Evolutionary conservation across 495 filamentous ascomycete species (phyloP), one percentile per base, ranked within the genome.

Genomic region (Aspergillus sclerotiicarbonarius): DNA sequence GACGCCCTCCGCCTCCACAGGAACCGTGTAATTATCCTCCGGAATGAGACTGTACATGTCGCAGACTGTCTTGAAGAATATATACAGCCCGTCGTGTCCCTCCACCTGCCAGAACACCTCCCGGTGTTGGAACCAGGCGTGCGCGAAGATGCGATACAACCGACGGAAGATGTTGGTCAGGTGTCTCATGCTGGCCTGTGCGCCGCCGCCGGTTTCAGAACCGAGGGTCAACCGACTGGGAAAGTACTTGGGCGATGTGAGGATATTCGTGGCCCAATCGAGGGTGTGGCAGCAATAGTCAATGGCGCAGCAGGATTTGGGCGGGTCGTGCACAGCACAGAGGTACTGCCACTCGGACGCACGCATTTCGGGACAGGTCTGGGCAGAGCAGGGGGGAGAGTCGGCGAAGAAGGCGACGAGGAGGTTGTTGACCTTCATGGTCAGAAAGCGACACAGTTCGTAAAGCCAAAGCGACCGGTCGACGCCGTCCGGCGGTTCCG

Each of bases 261-360:
- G 85, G 20, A 90, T 89, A 55, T 94, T 94, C 39, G 88, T 90
- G 0, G 94, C 94, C 89, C 94, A 96, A 73, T 98, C 94, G 43
- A 98, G 86, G 0, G 94, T 98, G 69, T 98, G 94, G 70, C 91
- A 96, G 80, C 91, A 97, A 72, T 98, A 98, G 71, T 98, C 94
- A 67, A 98, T 96, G 3, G 94, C 94, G 70, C 92, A 96, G 78
- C 94, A 98, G 59, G 84, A 83, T 74, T 98, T 96, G 25, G 94
- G 94, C 20, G 89, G 84, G 57, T 97, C 93, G 71, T 98, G 95
- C 0, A 98, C 95, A 39, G 94, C 94, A 78, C 94, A 98, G 60
- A 98, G 85, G 66, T 97, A 98, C 72, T 98, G 94, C 94, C 94
- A 98, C 76, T 98, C 94, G 49, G 86, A 90, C 3, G 95, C 94